Evolutionary conservation across 169 alveolate species (phyloP).

Genomic region (Eimeria acervulina): DNA sequence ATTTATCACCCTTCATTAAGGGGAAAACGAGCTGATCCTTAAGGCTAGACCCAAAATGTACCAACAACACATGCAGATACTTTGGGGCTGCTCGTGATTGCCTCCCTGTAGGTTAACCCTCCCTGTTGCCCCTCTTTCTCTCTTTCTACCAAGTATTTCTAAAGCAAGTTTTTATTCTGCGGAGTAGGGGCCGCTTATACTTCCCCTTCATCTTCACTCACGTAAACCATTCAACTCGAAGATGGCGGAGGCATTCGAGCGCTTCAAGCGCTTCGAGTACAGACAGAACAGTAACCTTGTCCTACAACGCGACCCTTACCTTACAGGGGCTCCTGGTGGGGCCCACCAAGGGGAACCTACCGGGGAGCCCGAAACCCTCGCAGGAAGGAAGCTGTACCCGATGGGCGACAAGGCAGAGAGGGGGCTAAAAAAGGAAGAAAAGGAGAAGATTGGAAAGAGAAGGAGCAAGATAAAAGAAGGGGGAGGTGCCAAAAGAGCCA

Average conservation of each 20-base stretch:
- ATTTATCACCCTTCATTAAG: background rate
- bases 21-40: background rate
- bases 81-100: constrained; percentile 75
- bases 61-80: constrained; percentile 60
- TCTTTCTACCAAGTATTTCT: background rate
- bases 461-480: constrained; percentile 81
- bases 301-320: constrained; percentile 85
- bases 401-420: constrained; percentile 97
- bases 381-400: constrained; percentile 91
- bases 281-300: constrained; percentile 89
- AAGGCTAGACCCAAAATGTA: constrained; percentile 23
- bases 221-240: constrained; percentile 3
- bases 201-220: background rate
- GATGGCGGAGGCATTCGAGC: constrained; percentile 97
- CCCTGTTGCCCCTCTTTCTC: constrained; percentile 30
- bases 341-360: constrained; percentile 92
- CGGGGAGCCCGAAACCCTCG: constrained; percentile 98
- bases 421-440: constrained; percentile 84
- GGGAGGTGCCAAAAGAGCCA: constrained; percentile 83
- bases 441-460: constrained; percentile 83
- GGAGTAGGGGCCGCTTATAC: constrained; percentile 14
- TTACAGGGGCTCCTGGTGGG: constrained; percentile 81
- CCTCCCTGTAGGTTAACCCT: constrained; percentile 53
- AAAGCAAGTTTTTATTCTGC: background rate
- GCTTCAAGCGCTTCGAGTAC: constrained; percentile 95